Evolutionary conservation across 306 rosid genomes (phyloP), one percentile per base, ranked within the genome.

Genomic region (Medicago lupulina): DNA sequence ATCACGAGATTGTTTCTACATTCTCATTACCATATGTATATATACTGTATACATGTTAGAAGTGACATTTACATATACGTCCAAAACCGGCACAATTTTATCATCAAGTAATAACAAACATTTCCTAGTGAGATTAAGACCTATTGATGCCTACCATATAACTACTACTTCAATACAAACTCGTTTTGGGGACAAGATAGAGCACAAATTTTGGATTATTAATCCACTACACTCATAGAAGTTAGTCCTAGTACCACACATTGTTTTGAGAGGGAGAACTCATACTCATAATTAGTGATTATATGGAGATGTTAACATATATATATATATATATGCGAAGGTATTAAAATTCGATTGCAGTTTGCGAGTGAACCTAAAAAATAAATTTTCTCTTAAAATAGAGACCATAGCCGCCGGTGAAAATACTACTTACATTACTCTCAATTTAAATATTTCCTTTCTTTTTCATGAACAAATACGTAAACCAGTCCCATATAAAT

Each of bases 51-150:
- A 23, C 1, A 61, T 19, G 70, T 47, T 49, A 63, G 74, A 81
- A 63, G 78, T 60, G 85, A 65, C 79, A 65, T 16, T 39, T 36
- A 53, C 62, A 72, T 2, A 65, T 65, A 54, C 50, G 4, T 71
- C 79, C 63, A 76, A 82, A 66, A 57, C n/a, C 34, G 17, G 63
- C 40, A 76, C 57, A 76, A 69, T 31, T 76, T 76, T 61, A 61
- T 18, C 31, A 69, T 8, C 70, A 70, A 31, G 36, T 50, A 53
- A 60, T 55, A 23, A 38, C 74, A 40, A 67, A 44, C 70, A 76
- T 76, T 76, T 70, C 17, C 31, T 8, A 47, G 18, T 77, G 85
- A 82, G 85, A 82, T 40, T 23, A 73, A 73, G 79, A 82, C 85
- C 10, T 44, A 39, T 5, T 59, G 82, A 82, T 82, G 73, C 39